Conservation (phyloP, 139 green algal genomes). For the Micractinium sp. region DNA sequence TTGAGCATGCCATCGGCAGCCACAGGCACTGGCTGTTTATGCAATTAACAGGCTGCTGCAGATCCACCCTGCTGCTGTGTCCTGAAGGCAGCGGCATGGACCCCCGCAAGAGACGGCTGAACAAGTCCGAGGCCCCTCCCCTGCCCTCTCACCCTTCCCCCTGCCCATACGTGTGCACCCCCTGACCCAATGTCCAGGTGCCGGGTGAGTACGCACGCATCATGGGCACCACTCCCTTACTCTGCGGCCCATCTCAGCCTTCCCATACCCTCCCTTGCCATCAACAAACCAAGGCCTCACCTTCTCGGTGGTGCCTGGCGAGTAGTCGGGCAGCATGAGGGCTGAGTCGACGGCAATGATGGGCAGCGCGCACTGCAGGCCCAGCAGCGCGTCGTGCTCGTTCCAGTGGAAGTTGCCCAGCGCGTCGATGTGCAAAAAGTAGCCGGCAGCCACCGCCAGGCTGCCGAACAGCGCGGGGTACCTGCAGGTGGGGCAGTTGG, state of each 20-base stretch:
- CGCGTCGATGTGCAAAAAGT: conserved; percentile 44
- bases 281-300: not conserved
- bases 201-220: too few relatives aligned
- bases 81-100: not conserved
- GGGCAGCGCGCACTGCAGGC: conserved; percentile 41
- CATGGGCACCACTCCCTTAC: too few relatives aligned
- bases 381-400: conserved; percentile 34
- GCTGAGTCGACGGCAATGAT: conserved; percentile 44
- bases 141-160: too few relatives aligned
- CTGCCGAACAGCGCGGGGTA: conserved; percentile 42
- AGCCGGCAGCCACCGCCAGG: conserved; percentile 43
- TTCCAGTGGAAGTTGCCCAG: conserved; percentile 52
- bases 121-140: too few relatives aligned
- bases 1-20: too few relatives aligned
- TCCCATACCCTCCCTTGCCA: not conserved
- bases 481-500: not conserved
- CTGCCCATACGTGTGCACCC: too few relatives aligned
- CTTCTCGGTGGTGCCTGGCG: conserved; percentile 24
- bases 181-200: too few relatives aligned
- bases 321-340: conserved; percentile 57
- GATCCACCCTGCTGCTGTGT: too few relatives aligned
- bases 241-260: not conserved
- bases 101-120: too few relatives aligned
- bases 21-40: too few relatives aligned
- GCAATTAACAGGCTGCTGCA: too few relatives aligned